phyloP scores from a whole-genome alignment of 768 basidiomycete species.

The Rhizopogon salebrosus region DNA sequence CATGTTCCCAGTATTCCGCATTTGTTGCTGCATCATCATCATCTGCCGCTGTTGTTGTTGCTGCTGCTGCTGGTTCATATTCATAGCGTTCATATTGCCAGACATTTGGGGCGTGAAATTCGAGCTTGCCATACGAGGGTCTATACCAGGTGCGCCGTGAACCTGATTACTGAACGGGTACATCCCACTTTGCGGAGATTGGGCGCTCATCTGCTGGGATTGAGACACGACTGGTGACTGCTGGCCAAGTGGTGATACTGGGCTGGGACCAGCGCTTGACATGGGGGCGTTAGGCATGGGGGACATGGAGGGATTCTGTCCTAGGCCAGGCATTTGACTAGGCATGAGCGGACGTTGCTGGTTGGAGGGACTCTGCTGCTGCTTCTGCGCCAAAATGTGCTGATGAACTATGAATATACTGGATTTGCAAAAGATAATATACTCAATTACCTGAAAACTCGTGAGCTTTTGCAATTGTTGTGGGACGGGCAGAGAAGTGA shows the following conservation, averaged over 20 bases:
- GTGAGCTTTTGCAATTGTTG: conserved; percentile 60
- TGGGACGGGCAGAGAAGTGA: conserved; percentile 43
- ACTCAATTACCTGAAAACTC: conserved; percentile 40
- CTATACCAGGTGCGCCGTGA: conserved; percentile 20
- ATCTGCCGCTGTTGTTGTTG: conserved; percentile 45
- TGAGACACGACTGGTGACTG: conserved; percentile 26
- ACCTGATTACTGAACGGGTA: conserved; percentile 21
- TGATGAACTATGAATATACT: neutral
- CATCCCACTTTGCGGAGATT: conserved; percentile 27
- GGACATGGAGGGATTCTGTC: conserved; percentile 21
- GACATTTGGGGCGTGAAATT: conserved; percentile 25
- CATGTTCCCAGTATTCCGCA: conserved; percentile 22
- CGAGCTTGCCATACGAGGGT: conserved; percentile 24
- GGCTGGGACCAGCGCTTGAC: conserved; percentile 22
- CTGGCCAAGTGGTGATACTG: conserved; percentile 24
- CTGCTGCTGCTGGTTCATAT: conserved; percentile 39
- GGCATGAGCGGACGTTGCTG: conserved; percentile 19
- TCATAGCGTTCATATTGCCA: conserved; percentile 24
- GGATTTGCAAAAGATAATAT: conserved; percentile 1
- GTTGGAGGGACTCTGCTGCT: conserved; percentile 22
- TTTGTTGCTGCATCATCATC: conserved; percentile 33
- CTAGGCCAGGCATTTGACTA: conserved; percentile 26
- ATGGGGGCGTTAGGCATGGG: conserved; percentile 21
- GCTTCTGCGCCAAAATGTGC: conserved; percentile 18
- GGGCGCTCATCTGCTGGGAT: conserved; percentile 23